phyloP scores from a whole-genome alignment of 139 green algal species.

The Chlorokybus atmophyticus region DNA sequence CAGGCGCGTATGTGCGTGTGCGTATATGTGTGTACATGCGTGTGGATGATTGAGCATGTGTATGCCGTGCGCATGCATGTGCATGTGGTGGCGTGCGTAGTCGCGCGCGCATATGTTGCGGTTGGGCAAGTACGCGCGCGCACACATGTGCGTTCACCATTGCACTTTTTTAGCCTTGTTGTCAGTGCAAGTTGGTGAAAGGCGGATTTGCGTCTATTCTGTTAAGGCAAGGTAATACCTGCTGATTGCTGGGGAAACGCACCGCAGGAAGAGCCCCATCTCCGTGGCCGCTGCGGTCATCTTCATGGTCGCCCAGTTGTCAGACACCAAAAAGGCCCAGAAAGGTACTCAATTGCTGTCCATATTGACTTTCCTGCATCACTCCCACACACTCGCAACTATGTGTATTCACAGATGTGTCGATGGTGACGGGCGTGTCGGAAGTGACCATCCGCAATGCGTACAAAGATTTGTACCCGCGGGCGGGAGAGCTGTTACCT shows the following conservation, averaged over 20 bases:
- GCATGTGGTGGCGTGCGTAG: too few relatives aligned
- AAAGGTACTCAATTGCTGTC: conserved; percentile 4
- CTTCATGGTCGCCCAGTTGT: conserved; percentile 27
- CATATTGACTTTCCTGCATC: not conserved
- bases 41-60: not conserved
- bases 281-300: conserved; percentile 21
- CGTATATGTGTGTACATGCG: not conserved
- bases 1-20: not conserved
- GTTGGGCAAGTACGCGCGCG: conserved; percentile 12
- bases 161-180: not conserved
- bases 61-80: conserved; percentile 1
- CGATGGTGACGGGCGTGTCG: conserved; percentile 15
- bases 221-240: too few relatives aligned
- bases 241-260: too few relatives aligned
- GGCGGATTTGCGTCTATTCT: not conserved
- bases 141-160: not conserved
- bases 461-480: conserved; percentile 21
- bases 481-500: conserved; percentile 11
- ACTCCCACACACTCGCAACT: too few relatives aligned
- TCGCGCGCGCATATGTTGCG: too few relatives aligned
- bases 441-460: conserved; percentile 22
- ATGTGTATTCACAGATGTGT: conserved; percentile 12
- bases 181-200: not conserved
- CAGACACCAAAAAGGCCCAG: conserved; percentile 1
- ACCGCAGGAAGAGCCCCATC: conserved; percentile 14